Evolutionary conservation across 768 basidiomycete species (phyloP), one percentile per base, ranked within the genome.

Genomic region (Phanerochaete sordida): DNA sequence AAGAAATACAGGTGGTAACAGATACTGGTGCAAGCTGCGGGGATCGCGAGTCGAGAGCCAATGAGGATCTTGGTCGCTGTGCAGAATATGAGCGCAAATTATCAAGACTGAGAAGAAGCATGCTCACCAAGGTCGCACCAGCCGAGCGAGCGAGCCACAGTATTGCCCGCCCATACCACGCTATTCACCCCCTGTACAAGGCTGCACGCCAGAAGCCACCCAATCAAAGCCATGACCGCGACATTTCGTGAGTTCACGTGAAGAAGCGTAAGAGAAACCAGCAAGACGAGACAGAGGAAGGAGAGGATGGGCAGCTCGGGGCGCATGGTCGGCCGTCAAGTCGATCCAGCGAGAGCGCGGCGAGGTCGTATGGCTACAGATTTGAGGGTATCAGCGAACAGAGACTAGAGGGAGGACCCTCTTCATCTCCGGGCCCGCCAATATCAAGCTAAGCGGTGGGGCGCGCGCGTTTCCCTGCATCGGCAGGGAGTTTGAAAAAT

Each of bases 111-210:
- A 21, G n/a, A 37, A 21, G 4, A 64, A n/a, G n/a, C n/a, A n/a
- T n/a, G n/a, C 64, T 23, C 44, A 79, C 76, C 58, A 33, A 78
- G 72, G 57, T 76, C 77, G 56, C 77, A 77, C 74, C 75, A 77
- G 9, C 74, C 67, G 3, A 30, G 50, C 12, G 50, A 15, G 31
- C 50, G 50, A 21, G 33, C 31, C 19, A 31, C 59, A 21, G 62
- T 44, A 52, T 68, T 72, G 46, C 70, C 67, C 19, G 61, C 60
- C 76, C 74, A 77, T 1, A 75, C 54, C 21, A 77, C 62, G 16
- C 69, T 56, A 64, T 78, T 73, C 45, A 77, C 60, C 35, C 78
- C 73, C 55, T 70, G 70, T 7, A 76, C 66, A 19, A 79, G 23
- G 54, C 69, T 74, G n/a, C 65, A 62, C 24, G 70, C 59, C 39